phyloP scores from a whole-genome alignment of 2,329 filamentous ascomycete genomes.

The Emergomyces pasteurianus region DNA sequence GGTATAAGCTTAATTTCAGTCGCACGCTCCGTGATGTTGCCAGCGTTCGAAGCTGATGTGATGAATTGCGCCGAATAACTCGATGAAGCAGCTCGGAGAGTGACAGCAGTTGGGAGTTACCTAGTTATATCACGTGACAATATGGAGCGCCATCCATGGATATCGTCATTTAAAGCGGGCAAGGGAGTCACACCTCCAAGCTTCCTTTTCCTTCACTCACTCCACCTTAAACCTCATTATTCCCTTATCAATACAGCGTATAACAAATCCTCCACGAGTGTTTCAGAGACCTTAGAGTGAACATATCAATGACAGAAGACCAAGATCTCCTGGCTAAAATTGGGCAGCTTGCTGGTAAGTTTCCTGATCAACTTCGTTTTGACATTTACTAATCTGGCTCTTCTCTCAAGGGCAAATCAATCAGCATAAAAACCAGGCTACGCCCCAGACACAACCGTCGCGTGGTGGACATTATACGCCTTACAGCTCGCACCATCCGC shows the following conservation, averaged over 20 bases:
- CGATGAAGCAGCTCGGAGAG: too few relatives aligned
- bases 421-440: constrained; percentile 54
- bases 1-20: neutral
- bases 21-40: neutral
- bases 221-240: neutral
- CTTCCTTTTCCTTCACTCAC: neutral
- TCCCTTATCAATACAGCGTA: neutral
- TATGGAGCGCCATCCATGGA: neutral
- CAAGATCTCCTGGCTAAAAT: constrained; percentile 45
- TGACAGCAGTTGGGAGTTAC: too few relatives aligned
- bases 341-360: constrained; percentile 45
- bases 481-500: constrained; percentile 11
- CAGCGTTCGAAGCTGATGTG: neutral
- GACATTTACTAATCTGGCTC: constrained; percentile 11
- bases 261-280: neutral
- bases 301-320: constrained; percentile 38
- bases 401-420: constrained; percentile 58
- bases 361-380: constrained; percentile 16
- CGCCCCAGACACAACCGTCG: constrained; percentile 6
- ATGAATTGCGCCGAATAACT: neutral
- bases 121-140: neutral
- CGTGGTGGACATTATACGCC: constrained; percentile 17
- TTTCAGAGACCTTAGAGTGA: neutral
- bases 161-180: neutral
- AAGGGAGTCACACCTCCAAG: neutral